Base-by-base conservation (phyloP, 345 rosid genomes). In the Melaleuca alternifolia region DNA sequence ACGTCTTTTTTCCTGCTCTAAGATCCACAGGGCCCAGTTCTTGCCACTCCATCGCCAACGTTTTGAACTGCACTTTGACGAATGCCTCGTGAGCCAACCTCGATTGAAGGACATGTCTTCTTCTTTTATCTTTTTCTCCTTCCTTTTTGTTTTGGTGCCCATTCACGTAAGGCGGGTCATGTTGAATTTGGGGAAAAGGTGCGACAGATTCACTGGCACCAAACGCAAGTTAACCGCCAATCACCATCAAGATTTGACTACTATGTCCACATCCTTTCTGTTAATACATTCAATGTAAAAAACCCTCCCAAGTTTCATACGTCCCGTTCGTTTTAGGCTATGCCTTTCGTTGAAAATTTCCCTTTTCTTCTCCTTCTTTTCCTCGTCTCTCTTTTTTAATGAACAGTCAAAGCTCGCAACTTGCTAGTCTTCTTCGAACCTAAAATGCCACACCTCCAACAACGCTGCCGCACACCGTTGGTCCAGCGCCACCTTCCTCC, bases 201-300 rank as follows among this genome's bases (percentile, higher is more conserved):
- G 18, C 75, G 75, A 61, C 0, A 30, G 71, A 61, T n/a, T 59
- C 71, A 61, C 16, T 37, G 0, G 75, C 37, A 6, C n/a, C 71
- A n/a, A 0, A 0, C 37, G 10, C 33, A 62, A 3, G 41, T 62
- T 62, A 20, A 6, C 18, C 21, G 2, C 20, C 75, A 28, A 14
- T 62, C 41, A 16, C 30, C 75, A 62, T 16, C 1, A 28, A 13
- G 21, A 28, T 3, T 62, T 28, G 30, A 62, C 28, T 28, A 7
- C 28, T 62, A 28, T 20, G 1, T 7, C 41, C 75, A 3, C 20
- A 13, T 0, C 0, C 75, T 28, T 61, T 61, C 0, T 3, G 3
- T 8, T n/a, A 59, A 11, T 15, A 59, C 12, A 59, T 59, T 59
- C 33, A 59, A 59, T 8, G 46, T 65, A 1, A 20, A 18, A 65